A percentile compares a stretch with the other conserved stretches of the same genome.
phyloP scores from a whole-genome alignment of 1,284 basidiomycete species.

The Lignosus rhinocerotis region DNA sequence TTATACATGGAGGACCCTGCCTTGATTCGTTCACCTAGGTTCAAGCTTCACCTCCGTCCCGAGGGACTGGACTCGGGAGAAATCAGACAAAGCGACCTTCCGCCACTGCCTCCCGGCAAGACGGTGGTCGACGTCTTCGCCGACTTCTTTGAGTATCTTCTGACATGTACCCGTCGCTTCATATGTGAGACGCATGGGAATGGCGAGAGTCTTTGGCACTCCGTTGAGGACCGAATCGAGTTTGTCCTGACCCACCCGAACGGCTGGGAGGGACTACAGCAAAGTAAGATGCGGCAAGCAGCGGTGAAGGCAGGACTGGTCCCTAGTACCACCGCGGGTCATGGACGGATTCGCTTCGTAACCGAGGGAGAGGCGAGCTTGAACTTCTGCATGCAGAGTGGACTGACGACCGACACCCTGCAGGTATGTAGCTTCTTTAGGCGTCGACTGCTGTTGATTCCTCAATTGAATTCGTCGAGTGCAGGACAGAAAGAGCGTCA shows the following conservation, averaged over 20 bases:
- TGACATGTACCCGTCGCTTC: conserved; percentile 42
- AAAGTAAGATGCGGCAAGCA: conserved; percentile 40
- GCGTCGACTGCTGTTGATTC: neutral
- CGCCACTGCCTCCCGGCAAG: conserved; percentile 49
- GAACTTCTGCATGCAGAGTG: conserved; percentile 45
- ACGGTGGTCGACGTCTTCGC: conserved; percentile 47
- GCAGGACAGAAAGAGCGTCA: conserved; percentile 44
- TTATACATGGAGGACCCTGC: neutral
- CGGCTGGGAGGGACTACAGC: conserved; percentile 46
- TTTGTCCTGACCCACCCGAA: conserved; percentile 45
- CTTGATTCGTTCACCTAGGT: conserved; percentile 39
- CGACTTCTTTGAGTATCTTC: conserved; percentile 55
- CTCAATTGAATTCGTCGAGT: neutral
- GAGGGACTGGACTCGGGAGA: conserved; percentile 32
- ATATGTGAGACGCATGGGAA: conserved; percentile 49
- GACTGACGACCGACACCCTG: conserved; percentile 35
- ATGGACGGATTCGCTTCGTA: conserved; percentile 42
- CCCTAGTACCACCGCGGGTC: conserved; percentile 29
- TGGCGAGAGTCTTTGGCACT: conserved; percentile 41
- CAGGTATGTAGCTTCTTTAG: conserved; percentile 25
- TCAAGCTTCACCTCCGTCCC: conserved; percentile 56
- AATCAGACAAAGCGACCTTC: conserved; percentile 31
- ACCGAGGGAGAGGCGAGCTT: conserved; percentile 54
- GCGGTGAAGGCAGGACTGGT: conserved; percentile 37
- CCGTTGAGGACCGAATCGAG: conserved; percentile 35